A percentile compares a stretch with the other conserved stretches of the same genome.
Evolutionary conservation across 2,329 filamentous ascomycete genomes (phyloP).

Genomic region (Scleromitrula shiraiana): DNA sequence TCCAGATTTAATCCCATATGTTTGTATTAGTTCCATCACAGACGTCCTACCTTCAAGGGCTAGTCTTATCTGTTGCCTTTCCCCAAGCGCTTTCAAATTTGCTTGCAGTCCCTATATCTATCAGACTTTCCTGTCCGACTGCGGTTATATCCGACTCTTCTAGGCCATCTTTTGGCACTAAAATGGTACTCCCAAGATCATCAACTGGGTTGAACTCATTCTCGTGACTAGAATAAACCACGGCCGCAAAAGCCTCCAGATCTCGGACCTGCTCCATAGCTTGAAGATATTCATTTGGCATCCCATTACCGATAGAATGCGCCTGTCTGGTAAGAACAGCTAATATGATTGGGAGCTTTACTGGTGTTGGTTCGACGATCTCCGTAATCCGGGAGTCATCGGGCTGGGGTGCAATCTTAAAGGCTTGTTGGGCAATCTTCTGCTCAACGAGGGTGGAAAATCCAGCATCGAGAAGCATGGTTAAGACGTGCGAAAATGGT

Average conservation of each 20-base stretch:
- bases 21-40: not conserved
- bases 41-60: constrained; percentile 11
- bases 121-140: constrained; percentile 40
- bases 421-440: constrained; percentile 72
- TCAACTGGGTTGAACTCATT: constrained; percentile 44
- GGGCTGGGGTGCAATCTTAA: constrained; percentile 47
- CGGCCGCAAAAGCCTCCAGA: constrained; percentile 75
- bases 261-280: constrained; percentile 71
- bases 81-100: constrained; percentile 65
- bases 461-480: constrained; percentile 75
- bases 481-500: constrained; percentile 78
- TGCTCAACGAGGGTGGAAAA: constrained; percentile 79
- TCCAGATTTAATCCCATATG: not conserved
- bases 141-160: constrained; percentile 13
- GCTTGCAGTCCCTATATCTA: constrained; percentile 42
- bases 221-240: constrained; percentile 83
- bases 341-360: constrained; percentile 81
- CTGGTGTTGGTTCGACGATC: constrained; percentile 41
- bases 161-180: constrained; percentile 15
- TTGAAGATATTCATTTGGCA: constrained; percentile 61
- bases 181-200: constrained; percentile 14
- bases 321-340: constrained; percentile 88
- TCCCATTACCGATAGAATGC: constrained; percentile 75
- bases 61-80: constrained; percentile 28
- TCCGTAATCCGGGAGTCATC: constrained; percentile 38